phyloP scores from a whole-genome alignment of 768 basidiomycete species.

The Multifurca ochricompacta region DNA sequence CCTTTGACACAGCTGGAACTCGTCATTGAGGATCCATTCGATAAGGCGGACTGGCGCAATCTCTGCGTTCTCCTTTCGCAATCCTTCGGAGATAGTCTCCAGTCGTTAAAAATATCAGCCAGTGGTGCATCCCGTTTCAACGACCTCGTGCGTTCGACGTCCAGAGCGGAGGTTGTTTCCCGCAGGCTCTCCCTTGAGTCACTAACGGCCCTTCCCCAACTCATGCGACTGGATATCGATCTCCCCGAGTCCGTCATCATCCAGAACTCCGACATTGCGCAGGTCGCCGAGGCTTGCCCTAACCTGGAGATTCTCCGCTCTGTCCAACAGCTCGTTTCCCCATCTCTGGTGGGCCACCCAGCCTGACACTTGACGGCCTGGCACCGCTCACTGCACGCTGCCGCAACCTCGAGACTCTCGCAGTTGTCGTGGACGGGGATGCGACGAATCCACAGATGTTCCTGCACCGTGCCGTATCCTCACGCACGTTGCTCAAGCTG shows the following conservation, averaged over 20 bases:
- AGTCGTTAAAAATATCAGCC: conserved; percentile 53
- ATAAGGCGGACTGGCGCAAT: conserved; percentile 68
- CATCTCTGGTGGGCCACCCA: conserved; percentile 40
- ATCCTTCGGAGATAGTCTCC: conserved; percentile 50
- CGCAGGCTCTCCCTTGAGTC: conserved; percentile 55
- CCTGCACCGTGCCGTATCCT: conserved; percentile 42
- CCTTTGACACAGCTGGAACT: conserved; percentile 64
- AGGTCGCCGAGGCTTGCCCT: conserved; percentile 54
- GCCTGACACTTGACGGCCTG: conserved; percentile 56
- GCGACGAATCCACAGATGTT: conserved; percentile 40
- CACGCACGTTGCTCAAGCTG: conserved; percentile 58
- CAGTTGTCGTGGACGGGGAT: conserved; percentile 55
- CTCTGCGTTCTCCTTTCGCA: conserved; percentile 57
- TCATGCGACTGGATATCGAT: conserved; percentile 65
- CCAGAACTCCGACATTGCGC: conserved; percentile 49
- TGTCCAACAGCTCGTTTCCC: conserved; percentile 66
- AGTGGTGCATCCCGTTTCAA: conserved; percentile 70
- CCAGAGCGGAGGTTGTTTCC: conserved; percentile 51
- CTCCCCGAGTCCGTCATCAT: conserved; percentile 71
- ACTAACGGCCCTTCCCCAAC: conserved; percentile 43
- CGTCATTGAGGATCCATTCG: conserved; percentile 72
- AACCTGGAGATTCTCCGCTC: conserved; percentile 59
- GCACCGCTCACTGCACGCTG: conserved; percentile 51
- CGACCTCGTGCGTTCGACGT: conserved; percentile 72
- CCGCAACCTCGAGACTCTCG: conserved; percentile 54